Evolutionary conservation across 768 basidiomycete species (phyloP), one percentile per base, ranked within the genome.

Genomic region (Galerina sulciceps): DNA sequence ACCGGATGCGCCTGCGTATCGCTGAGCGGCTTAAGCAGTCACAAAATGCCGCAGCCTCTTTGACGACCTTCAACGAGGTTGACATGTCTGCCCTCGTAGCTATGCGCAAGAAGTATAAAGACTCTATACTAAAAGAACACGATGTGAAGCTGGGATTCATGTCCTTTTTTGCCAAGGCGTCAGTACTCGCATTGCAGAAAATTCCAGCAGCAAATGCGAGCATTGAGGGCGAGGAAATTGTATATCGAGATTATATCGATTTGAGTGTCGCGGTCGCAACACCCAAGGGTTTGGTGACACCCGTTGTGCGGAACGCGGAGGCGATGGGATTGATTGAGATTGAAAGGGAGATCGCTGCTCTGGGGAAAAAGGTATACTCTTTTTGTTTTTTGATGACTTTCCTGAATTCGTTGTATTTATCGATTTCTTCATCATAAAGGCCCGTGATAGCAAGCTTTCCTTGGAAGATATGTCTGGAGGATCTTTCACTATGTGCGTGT

Each of bases 1-100:
- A 86, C 75, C 90, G 96, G 52, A 99, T 99, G 97, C 93, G 96
- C 46, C 82, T 92, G 62, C 93, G 96, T 61, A 99, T 99, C 69
- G 91, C 96, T 46, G 94, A 96, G 76, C 94, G 96, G 52, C 86
- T 99, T 72, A 99, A 99, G 80, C 90, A 97, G 72, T 96, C 96
- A 20, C 96, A 99, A 74, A 97, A 98, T 71, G 86, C 93, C 17
- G 97, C 96, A 4, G 96, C 96, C 46, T 96, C 94, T 49, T 76
- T 99, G 59, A 99, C 97, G 35, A 99, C 96, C 22, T 99, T 99
- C 85, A 98, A 99, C 79, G 96, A 99, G 78, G 93, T 99, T 71
- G 96, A 99, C 80, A 99, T 99, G 96, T 95, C 94, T 41, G 89
- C 92, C 42, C 79, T 99, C 55, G 91, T 97, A 80, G 88, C 90